Conservation (phyloP, 768 basidiomycete genomes). For the Boletus rufocinnamomeus region DNA sequence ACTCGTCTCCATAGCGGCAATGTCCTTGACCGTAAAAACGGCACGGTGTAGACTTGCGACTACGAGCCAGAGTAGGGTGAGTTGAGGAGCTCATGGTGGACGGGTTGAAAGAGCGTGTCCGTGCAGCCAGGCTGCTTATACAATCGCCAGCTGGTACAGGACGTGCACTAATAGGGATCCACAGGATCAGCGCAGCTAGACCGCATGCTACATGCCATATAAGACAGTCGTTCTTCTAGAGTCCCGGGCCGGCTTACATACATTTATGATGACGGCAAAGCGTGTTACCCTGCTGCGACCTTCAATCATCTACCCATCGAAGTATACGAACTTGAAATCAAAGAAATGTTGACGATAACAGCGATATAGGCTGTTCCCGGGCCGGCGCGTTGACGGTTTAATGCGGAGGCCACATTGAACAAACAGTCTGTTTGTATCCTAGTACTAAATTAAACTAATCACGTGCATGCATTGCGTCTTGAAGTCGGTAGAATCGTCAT, state of each 20-base stretch:
- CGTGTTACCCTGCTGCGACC: too few species aligned
- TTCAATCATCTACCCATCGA: too few species aligned
- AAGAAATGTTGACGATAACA: too few species aligned
- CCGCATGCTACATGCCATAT: not conserved
- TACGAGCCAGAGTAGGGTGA: not conserved
- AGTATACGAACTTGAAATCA: too few species aligned
- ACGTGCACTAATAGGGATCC: not conserved
- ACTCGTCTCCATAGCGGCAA: slow-evolving; percentile 32
- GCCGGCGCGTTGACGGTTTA: too few species aligned
- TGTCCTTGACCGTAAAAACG: slow-evolving; percentile 25
- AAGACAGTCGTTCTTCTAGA: not conserved
- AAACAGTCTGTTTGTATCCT: too few species aligned
- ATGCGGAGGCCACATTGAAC: too few species aligned
- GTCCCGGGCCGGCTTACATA: not conserved
- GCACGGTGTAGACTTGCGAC: slow-evolving; percentile 18
- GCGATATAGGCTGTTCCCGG: too few species aligned
- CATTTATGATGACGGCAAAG: too few species aligned
- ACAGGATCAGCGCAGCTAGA: not conserved
- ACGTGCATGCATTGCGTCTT: too few species aligned
- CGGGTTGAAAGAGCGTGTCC: not conserved
- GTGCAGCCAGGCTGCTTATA: slow-evolving; percentile 1
- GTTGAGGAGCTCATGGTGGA: slow-evolving; percentile 13
- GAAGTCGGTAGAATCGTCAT: too few species aligned
- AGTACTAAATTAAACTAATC: too few species aligned
- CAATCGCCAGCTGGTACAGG: not conserved